phyloP scores from a whole-genome alignment of 768 basidiomycete species.

The Suillus subaureus region DNA sequence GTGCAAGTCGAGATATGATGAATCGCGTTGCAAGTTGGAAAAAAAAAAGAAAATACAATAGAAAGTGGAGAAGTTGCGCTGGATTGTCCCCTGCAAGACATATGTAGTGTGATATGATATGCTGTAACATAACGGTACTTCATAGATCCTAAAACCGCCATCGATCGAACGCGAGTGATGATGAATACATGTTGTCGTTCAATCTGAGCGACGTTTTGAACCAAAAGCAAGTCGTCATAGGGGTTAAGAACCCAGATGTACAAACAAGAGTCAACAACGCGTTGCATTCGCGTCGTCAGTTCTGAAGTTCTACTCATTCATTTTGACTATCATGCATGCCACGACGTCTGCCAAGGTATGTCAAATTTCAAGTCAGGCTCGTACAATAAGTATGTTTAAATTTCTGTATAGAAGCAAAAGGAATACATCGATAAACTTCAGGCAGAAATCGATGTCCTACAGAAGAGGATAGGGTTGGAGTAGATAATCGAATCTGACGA shows the following conservation, averaged over 20 bases:
- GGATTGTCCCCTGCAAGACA: background rate
- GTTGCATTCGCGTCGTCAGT: no score
- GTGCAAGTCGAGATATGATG: background rate
- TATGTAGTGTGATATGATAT: background rate
- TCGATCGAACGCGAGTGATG: background rate
- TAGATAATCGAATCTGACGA: conserved; percentile 5
- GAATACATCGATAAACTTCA: conserved; percentile 50
- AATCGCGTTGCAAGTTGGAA: background rate
- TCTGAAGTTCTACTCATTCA: background rate
- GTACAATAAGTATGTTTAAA: background rate
- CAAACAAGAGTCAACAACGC: no score
- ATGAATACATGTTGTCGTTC: background rate
- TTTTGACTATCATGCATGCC: conserved; percentile 23
- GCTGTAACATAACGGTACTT: background rate
- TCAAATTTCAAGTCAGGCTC: background rate
- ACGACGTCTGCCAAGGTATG: conserved; percentile 31
- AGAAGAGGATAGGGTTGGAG: conserved; percentile 48
- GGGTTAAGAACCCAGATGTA: no score
- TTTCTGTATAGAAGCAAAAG: conserved; percentile 47
- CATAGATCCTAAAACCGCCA: background rate
- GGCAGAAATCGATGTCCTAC: conserved; percentile 49
- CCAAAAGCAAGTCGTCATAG: no score
- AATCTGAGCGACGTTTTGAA: background rate
- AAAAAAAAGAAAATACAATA: background rate
- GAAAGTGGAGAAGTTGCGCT: background rate